A percentile compares a stretch with the other conserved stretches of the same genome.
Conservation (phyloP, 306 rosid species). For the Pyrus pyrifolia region DNA sequence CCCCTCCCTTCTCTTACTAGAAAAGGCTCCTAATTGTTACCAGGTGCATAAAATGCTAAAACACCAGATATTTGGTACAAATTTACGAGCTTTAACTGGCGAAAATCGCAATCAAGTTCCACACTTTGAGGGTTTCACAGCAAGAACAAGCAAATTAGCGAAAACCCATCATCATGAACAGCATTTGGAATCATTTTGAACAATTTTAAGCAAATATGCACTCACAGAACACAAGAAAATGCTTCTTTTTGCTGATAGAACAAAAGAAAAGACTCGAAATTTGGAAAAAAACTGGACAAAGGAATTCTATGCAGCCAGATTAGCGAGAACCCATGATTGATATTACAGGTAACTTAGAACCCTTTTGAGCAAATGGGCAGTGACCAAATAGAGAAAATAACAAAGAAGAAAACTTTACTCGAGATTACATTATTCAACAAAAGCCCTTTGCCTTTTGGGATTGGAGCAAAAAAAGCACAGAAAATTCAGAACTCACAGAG, state of each 20-base stretch:
- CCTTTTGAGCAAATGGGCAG: conserved; percentile 36
- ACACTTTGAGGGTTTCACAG: conserved; percentile 21
- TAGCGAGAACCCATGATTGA: conserved; percentile 67
- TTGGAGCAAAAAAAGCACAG: conserved; percentile 1
- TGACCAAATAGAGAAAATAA: conserved; percentile 21
- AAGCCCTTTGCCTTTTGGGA: neutral
- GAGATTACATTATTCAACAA: conserved; percentile 55
- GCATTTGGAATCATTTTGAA: conserved; percentile 38
- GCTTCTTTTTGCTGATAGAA: conserved; percentile 10
- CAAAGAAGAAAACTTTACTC: conserved; percentile 17
- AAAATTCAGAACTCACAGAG: conserved; percentile 14
- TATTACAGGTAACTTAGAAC: conserved; percentile 39
- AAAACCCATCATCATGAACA: conserved; percentile 40
- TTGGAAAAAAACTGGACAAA: conserved; percentile 10
- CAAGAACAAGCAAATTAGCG: conserved; percentile 42
- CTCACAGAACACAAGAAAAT: conserved; percentile 16
- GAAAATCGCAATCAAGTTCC: conserved; percentile 19
- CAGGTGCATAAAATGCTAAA: conserved; percentile 23
- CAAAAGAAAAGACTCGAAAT: conserved; percentile 5
- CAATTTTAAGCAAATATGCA: conserved; percentile 34
- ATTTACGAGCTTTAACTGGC: conserved; percentile 23
- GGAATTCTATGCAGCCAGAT: conserved; percentile 12
- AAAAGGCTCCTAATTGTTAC: conserved; percentile 15
- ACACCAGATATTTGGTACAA: conserved; percentile 30
- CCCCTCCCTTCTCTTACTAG: conserved; percentile 11